Evolutionary conservation across 2,329 filamentous ascomycete genomes (phyloP).

Genomic region (Periconia digitata): DNA sequence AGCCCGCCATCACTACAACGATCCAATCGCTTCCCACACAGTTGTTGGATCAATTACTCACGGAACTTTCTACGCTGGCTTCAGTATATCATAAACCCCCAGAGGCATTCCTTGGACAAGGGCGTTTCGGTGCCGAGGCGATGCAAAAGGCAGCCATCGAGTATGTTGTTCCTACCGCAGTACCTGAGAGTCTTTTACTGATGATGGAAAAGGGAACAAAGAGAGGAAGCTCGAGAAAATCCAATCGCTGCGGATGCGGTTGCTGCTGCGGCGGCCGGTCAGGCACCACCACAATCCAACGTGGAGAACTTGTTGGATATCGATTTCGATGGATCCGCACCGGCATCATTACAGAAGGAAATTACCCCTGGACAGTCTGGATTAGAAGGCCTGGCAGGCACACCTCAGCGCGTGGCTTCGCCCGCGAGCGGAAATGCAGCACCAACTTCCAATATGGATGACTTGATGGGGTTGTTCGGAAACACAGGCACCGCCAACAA

Average conservation of each 20-base stretch:
- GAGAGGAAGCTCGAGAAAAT: conserved; percentile 88
- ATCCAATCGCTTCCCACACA: conserved; percentile 84
- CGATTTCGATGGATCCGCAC: conserved; percentile 90
- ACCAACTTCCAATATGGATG: conserved; percentile 65
- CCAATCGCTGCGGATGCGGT: conserved; percentile 85
- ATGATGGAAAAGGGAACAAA: conserved; percentile 66
- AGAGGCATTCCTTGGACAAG: conserved; percentile 96
- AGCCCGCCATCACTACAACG: conserved; percentile 90
- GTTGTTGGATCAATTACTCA: conserved; percentile 85
- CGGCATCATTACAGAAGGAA: conserved; percentile 77
- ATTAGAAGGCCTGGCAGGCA: conserved; percentile 60
- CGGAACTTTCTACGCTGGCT: conserved; percentile 88
- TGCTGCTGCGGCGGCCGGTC: conserved; percentile 62
- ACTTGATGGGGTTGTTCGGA: conserved; percentile 72
- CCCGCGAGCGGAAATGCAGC: conserved; percentile 54
- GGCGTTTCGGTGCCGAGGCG: conserved; percentile 88
- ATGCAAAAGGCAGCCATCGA: conserved; percentile 95
- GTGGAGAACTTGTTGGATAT: conserved; percentile 95
- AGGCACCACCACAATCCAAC: conserved; percentile 67
- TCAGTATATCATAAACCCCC: conserved; percentile 99
- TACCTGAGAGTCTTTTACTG: not conserved
- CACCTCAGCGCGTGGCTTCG: conserved; percentile 69
- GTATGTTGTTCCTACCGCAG: conserved; percentile 40
- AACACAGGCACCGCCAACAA: conserved; percentile 39
- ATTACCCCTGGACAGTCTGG: conserved; percentile 53